phyloP scores from a whole-genome alignment of 2,329 filamentous ascomycete genomes.

The Colletotrichum sp. region DNA sequence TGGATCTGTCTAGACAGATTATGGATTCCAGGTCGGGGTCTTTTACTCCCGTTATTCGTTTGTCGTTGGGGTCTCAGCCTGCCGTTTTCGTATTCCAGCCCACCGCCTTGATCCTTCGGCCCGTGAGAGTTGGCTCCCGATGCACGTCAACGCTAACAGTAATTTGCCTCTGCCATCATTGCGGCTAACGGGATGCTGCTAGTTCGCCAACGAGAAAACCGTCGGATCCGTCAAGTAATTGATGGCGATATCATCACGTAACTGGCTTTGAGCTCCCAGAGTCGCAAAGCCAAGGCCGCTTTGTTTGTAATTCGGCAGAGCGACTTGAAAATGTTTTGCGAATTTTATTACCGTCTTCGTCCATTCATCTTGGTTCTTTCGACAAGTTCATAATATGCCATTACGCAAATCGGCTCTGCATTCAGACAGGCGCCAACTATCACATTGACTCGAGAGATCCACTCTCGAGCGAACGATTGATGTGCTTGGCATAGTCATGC shows the following conservation, averaged over 20 bases:
- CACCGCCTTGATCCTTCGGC: neutral
- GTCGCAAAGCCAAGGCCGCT: neutral
- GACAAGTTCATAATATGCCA: neutral
- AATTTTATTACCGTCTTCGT: neutral
- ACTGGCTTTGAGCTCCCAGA: neutral
- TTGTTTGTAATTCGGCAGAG: neutral
- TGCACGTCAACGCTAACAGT: neutral
- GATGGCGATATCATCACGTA: neutral
- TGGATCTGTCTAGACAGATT: neutral
- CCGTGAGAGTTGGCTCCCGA: neutral
- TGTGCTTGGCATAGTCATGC: neutral
- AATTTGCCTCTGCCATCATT: neutral
- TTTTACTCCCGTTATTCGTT: neutral
- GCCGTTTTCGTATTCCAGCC: neutral
- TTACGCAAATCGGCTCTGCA: neutral
- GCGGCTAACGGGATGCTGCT: neutral
- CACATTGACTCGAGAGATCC: neutral
- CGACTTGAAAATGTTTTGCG: neutral
- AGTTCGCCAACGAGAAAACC: neutral
- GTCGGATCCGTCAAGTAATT: neutral
- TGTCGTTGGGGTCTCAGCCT: neutral
- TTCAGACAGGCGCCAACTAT: neutral
- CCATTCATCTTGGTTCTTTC: neutral
- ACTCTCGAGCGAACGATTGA: neutral
- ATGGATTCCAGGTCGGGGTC: neutral